Evolutionary conservation across 2,329 filamentous ascomycete species (phyloP).

Genomic region (Elsinoe ampelina): DNA sequence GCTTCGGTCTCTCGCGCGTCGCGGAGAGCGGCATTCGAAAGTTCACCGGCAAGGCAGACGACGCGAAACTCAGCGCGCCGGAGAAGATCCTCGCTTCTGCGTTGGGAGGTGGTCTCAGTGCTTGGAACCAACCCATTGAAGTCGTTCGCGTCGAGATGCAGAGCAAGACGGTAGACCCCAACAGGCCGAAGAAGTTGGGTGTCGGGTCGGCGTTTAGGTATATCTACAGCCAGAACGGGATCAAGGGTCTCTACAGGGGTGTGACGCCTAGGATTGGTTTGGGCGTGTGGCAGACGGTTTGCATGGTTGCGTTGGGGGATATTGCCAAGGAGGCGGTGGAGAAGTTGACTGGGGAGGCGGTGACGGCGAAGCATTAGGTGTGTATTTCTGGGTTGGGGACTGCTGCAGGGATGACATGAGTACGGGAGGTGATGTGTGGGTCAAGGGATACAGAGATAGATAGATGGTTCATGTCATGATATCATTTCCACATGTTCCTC

Average conservation of each 20-base stretch:
- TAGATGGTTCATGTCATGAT: slow-evolving; percentile 10
- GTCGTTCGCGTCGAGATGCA: slow-evolving; percentile 99
- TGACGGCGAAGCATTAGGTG: slow-evolving; percentile 60
- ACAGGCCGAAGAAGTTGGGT: slow-evolving; percentile 98
- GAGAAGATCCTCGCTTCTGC: slow-evolving; percentile 87
- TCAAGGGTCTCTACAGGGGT: slow-evolving; percentile 91
- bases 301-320: slow-evolving; percentile 98
- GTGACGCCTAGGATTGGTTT: slow-evolving; percentile 90
- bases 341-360: slow-evolving; percentile 53
- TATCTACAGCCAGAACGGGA: slow-evolving; percentile 81
- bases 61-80: slow-evolving; percentile 63
- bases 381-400: too few relatives aligned
- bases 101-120: slow-evolving; percentile 85
- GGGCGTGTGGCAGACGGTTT: slow-evolving; percentile 97
- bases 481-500: neutral
- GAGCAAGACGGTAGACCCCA: slow-evolving; percentile 95
- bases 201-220: slow-evolving; percentile 74
- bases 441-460: neutral
- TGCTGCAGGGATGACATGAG: too few relatives aligned
- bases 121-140: slow-evolving; percentile 99
- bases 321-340: slow-evolving; percentile 58
- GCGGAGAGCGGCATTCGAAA: slow-evolving; percentile 81
- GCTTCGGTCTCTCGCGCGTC: slow-evolving; percentile 87
- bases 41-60: slow-evolving; percentile 66
- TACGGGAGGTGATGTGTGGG: neutral